Conservation (phyloP, 306 rosid genomes). For the Parietaria judaica region DNA sequence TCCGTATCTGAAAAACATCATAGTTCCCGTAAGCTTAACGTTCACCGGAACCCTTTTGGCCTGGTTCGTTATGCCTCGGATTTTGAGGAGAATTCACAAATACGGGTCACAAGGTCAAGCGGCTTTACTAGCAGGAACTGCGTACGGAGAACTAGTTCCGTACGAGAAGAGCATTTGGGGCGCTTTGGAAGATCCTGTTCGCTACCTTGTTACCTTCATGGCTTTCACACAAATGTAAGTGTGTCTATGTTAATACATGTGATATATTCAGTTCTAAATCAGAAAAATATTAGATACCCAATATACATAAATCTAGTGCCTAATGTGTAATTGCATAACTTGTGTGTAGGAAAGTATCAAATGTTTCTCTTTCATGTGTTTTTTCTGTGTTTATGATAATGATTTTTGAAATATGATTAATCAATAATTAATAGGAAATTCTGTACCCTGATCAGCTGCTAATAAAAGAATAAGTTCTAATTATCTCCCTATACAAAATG, state of each 20-base stretch:
- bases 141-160: constrained; percentile 35
- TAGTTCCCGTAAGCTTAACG: constrained; percentile 57
- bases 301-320: too few species aligned
- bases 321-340: too few species aligned
- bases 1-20: constrained; percentile 52
- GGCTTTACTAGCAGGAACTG: constrained; percentile 37
- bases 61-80: constrained; percentile 80
- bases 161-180: constrained; percentile 89
- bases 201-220: constrained; percentile 70
- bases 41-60: constrained; percentile 60
- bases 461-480: too few species aligned
- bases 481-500: too few species aligned
- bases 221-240: constrained; percentile 86
- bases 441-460: too few species aligned
- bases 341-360: too few species aligned
- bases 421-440: too few species aligned
- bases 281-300: too few species aligned
- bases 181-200: constrained; percentile 85
- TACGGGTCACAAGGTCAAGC: constrained; percentile 51
- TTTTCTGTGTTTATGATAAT: too few species aligned
- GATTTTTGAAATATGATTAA: too few species aligned
- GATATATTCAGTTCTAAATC: too few species aligned
- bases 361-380: too few species aligned
- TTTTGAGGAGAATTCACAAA: constrained; percentile 68
- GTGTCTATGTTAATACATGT: not conserved